Base-by-base conservation (phyloP, 2,329 filamentous ascomycete genomes). In the Colletotrichum phormii region DNA sequence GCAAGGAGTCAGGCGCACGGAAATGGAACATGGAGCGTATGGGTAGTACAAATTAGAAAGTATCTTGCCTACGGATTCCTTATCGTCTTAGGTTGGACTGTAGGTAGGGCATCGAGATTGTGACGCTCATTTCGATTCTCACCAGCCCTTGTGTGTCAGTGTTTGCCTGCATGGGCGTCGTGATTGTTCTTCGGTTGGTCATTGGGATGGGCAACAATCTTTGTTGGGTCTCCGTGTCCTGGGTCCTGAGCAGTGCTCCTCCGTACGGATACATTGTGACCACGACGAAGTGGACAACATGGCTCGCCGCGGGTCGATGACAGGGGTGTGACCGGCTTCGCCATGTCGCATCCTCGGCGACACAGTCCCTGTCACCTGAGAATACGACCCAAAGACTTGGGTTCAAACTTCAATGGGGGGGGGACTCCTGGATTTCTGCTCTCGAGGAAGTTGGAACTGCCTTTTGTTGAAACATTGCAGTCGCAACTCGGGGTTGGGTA, bases 361-460 rank as follows among this genome's bases (percentile, higher is more conserved):
- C 37, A 49, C 22, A 24, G 58, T 18, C 64, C 69, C 58, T 55
- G 33, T 1, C 37, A 29, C 26, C 26, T 29, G 26, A 64, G 65
- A 22, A 64, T 72, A n/a, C 51, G 64, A 68, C 65, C 70, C 65
- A 69, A 64, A 63, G 42, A 26, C 24, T 49, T 63, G 69, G 59
- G 37, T 58, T 63, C 3, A 35, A 42, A 9, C n/a, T 4, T 49
- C 7, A 26, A 26, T 26, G 24, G 24, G 24, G 24, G 7, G 15
- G 8, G 42, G 4, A 49, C 18, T 49, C 42, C 42, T 49, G 42
- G 42, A 49, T 15, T 3, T 7, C 18, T 49, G 42, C 42, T 18
- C 42, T 49, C 42, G 42, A 49, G 42, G 4, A n/a, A 49, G 15
- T 18, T n/a, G 42, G 8, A n/a, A 49, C 18, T 7, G 15, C 15